phyloP scores from a whole-genome alignment of 2,329 filamentous ascomycete genomes.

The Sphaceloma murrayae region DNA sequence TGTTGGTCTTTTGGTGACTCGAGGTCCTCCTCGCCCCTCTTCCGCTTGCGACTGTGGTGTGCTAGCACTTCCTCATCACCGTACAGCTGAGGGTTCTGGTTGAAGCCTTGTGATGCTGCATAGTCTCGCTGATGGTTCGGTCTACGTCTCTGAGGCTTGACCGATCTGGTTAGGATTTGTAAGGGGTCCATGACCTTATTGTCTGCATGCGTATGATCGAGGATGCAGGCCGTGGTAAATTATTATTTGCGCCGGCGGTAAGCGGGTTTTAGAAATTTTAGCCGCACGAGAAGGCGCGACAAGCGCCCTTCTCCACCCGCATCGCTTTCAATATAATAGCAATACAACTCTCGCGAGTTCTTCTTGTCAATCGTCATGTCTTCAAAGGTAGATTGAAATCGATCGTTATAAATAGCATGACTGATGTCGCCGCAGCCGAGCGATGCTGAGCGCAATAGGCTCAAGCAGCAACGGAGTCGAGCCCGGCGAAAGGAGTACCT shows the following conservation, averaged over 20 bases:
- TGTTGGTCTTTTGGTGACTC: too few relatives aligned
- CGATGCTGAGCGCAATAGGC: slow-evolving; percentile 10
- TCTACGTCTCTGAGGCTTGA: neutral
- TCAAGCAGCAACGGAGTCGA: slow-evolving; percentile 12
- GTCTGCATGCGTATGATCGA: too few relatives aligned
- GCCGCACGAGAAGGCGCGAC: neutral
- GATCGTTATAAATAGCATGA: neutral
- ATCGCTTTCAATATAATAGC: too few relatives aligned
- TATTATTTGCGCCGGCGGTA: neutral
- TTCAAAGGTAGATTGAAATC: neutral
- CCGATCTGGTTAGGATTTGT: slow-evolving; percentile 3
- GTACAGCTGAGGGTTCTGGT: slow-evolving; percentile 11
- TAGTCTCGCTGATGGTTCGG: neutral
- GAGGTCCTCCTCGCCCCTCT: slow-evolving; percentile 21
- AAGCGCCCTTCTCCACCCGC: neutral
- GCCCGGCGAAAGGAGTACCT: slow-evolving; percentile 12
- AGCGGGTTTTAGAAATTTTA: slow-evolving; percentile 13
- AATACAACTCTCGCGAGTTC: neutral
- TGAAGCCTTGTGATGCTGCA: neutral
- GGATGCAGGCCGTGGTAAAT: neutral
- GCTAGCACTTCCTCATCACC: slow-evolving; percentile 13
- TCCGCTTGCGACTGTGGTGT: slow-evolving; percentile 29
- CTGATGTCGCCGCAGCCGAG: neutral
- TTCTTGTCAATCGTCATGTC: neutral
- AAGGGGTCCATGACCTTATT: slow-evolving; percentile 14